phyloP scores from a whole-genome alignment of 2,329 filamentous ascomycete genomes.

The Didymella sp. region DNA sequence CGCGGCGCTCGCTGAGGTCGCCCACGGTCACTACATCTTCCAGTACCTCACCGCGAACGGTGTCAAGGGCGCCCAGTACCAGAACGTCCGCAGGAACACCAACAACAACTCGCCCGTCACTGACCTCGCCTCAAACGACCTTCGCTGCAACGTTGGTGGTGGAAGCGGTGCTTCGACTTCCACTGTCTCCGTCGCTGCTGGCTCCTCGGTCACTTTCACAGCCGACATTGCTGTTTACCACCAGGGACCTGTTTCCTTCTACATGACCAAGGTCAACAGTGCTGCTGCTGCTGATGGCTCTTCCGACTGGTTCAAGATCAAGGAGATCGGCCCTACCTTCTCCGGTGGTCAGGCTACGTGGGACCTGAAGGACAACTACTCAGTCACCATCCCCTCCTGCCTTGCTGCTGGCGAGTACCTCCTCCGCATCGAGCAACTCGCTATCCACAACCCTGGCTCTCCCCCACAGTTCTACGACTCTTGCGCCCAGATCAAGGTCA shows the following conservation, averaged over 20 bases:
- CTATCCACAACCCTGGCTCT: constrained; percentile 52
- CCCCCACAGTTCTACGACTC: constrained; percentile 43
- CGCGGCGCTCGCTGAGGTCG: constrained; percentile 45
- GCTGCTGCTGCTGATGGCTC: constrained; percentile 47
- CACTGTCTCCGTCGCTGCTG: constrained; percentile 47
- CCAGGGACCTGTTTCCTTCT: constrained; percentile 49
- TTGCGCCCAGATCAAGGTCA: constrained; percentile 58
- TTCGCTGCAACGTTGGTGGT: constrained; percentile 49
- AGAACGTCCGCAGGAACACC: constrained; percentile 49
- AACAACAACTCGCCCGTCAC: constrained; percentile 50
- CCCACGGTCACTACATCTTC: constrained; percentile 51
- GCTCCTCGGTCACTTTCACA: constrained; percentile 45
- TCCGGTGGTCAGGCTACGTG: constrained; percentile 41
- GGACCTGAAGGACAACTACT: constrained; percentile 46
- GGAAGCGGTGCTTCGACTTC: constrained; percentile 36
- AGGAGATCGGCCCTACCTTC: constrained; percentile 50
- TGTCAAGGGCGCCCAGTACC: constrained; percentile 42
- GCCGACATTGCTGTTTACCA: constrained; percentile 50
- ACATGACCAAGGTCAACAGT: constrained; percentile 47
- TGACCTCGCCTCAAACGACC: constrained; percentile 37
- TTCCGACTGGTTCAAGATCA: constrained; percentile 51
- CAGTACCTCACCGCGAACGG: constrained; percentile 48
- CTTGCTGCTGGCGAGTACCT: constrained; percentile 56
- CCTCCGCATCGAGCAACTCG: constrained; percentile 58
- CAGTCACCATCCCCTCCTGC: constrained; percentile 51